These are phyloP conservation scores for Fraxinus americana DNA, from an alignment of 257 asterid species.

Conservation along the genomic window DNA sequence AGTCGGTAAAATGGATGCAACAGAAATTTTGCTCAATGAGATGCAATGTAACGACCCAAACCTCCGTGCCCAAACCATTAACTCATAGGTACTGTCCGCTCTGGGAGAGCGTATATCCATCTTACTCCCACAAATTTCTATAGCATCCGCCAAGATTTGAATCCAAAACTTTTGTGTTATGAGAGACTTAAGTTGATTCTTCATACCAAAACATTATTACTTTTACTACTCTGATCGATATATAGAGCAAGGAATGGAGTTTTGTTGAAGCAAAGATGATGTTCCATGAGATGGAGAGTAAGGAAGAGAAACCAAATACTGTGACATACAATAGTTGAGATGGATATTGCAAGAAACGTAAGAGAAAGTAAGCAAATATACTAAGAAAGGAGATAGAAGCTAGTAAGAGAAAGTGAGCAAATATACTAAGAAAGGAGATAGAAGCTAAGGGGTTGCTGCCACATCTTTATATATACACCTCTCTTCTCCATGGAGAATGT, in stretches of 20 bases:
- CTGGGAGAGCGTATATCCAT: too few species aligned
- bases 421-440: conserved; percentile 46
- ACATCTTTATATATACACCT: conserved; percentile 68
- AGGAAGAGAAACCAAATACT: conserved; percentile 45
- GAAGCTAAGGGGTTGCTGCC: conserved; percentile 50
- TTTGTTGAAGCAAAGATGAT: conserved; percentile 52
- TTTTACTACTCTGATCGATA: conserved; percentile 61
- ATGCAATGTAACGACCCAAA: conserved; percentile 59
- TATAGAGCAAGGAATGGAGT: conserved; percentile 68
- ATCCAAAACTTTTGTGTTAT: too few species aligned
- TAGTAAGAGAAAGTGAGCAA: too few species aligned
- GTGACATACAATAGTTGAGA: conserved; percentile 55
- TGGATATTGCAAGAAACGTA: conserved; percentile 60
- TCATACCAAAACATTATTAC: conserved; percentile 40
- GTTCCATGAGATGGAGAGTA: conserved; percentile 50
- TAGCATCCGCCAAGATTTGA: too few species aligned
- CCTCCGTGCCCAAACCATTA: too few species aligned
- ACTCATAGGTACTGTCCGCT: too few species aligned
- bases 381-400: too few species aligned
- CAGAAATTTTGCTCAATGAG: conserved; percentile 62
- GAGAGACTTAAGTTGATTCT: too few species aligned
- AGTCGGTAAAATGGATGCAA: conserved; percentile 66
- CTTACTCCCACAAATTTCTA: too few species aligned
- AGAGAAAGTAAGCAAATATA: conserved; percentile 47
- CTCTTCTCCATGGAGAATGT: conserved; percentile 75